Evolutionary conservation across 345 rosid genomes (phyloP), one percentile per base, ranked within the genome.

Genomic region (Anacardium occidentale): DNA sequence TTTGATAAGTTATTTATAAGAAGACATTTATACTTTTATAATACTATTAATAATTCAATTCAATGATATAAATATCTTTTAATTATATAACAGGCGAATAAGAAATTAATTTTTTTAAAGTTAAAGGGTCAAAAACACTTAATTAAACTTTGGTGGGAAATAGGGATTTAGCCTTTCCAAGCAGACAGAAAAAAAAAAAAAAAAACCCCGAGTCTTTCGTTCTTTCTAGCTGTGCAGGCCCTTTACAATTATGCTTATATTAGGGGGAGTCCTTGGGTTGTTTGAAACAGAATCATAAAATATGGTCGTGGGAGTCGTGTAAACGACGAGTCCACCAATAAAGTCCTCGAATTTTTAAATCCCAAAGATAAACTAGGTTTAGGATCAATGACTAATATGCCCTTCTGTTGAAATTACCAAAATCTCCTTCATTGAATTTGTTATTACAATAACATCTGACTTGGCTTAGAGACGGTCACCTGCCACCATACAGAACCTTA

Each of bases 221-320:
- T 69, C 71, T 64, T 77, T 75, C 71, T 50, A 9, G 75, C 82
- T 58, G 53, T 60, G 61, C 78, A 74, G 74, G 66, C 72, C 55
- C 71, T 63, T 6, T 37, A 7, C 0, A 37, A 37, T 37, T 37
- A 37, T 37, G 7, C 9, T 1, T 3, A 29, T 7, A 74, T 52
- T 62, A 34, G 52, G 47, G 34, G 53, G 47, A 42, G 53, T 54
- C 34, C 44, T 57, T 52, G 66, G 61, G 22, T 71, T 10, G 48
- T 70, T 76, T 61, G 51, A 69, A 75, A 68, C 60, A 13, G 24
- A 20, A 13, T 45, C 45, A 40, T 59, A 65, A 71, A 70, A 57
- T 40, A 71, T 54, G 50, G 73, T 59, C 20, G 42, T 74, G 85
- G 85, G 83, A 81, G 55, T 82, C 84, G 89, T 88, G 88, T 66